Evolutionary conservation across 352 stramenopile species (phyloP), one percentile per base, ranked within the genome.

Genomic region (Globisporangium ultimum): DNA sequence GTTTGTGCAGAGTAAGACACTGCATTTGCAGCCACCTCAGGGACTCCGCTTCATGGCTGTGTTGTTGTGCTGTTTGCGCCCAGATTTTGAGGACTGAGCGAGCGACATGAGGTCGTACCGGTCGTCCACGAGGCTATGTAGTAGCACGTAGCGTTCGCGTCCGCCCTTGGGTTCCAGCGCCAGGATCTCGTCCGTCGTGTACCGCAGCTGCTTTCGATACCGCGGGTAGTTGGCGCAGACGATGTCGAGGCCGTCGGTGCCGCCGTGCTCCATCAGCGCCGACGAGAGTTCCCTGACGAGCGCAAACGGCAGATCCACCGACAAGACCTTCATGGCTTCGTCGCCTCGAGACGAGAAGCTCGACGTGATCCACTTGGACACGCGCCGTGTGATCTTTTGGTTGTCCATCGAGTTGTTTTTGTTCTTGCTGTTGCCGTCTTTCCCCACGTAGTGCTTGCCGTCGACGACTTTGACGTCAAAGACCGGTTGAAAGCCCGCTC

Each of bases 31-130:
- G 38, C 10, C 38, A 43, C 13, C 12, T 45, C 50, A 64, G 10
- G 58, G 50, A 17, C 52, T 55, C 0, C 59, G 51, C 46, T 65
- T 65, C 38, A 59, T 54, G 5, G 53, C 40, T 17, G 43, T 24
- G 36, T 36, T 6, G 28, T 36, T 36, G 28, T 59, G 48, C 11
- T 60, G 46, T 45, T 81, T 84, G 20, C 71, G 68, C 12, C 58
- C 47, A 40, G 63, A 71, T 49, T 76, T 87, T 42, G 64, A 70
- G 11, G 80, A 68, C 32, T 80, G 70, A 9, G 70, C 64, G 43
- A 95, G 76, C 10, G 84, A 95, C 72, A 95, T 88, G 64, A 95
- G 74, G 52, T 95, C 87, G 60, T 95, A 95, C 8, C 87, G 80
- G 58, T 95, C 84, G 55, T 95, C 87, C 36, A 89, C 76, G 55